phyloP scores from a whole-genome alignment of 345 rosid genomes.

The Brassica rapa region DNA sequence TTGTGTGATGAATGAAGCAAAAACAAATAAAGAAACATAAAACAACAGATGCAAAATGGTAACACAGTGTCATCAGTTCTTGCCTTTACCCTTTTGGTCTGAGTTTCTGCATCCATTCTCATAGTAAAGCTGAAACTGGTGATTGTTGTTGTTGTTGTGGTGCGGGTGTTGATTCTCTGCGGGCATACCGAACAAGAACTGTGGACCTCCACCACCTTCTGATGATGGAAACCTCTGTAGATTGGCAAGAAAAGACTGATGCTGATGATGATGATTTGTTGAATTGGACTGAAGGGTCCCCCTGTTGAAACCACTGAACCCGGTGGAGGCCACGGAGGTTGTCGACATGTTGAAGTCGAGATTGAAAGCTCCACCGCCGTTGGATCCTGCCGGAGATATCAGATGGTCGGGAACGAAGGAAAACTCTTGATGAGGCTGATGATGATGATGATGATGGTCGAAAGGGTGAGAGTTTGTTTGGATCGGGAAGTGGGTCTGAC shows the following conservation, averaged over 20 bases:
- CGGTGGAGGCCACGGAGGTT: slow-evolving; percentile 44
- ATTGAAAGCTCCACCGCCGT: slow-evolving; percentile 62
- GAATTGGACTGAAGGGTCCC: slow-evolving; percentile 99
- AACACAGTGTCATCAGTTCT: slow-evolving; percentile 47
- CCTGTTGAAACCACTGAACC: slow-evolving; percentile 88
- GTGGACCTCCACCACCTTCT: slow-evolving; percentile 58
- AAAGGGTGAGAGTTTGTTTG: slow-evolving; percentile 52
- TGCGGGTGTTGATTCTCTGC: slow-evolving; percentile 54
- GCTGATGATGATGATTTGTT: slow-evolving; percentile 30
- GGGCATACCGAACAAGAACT: slow-evolving; percentile 63
- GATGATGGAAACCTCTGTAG: slow-evolving; percentile 69
- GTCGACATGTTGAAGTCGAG: slow-evolving; percentile 85
- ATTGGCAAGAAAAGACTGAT: slow-evolving; percentile 63
- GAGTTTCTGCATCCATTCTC: slow-evolving; percentile 70
- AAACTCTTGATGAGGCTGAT: slow-evolving; percentile 56
- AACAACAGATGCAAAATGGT: slow-evolving; percentile 19
- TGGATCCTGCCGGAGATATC: slow-evolving; percentile 54
- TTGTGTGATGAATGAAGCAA: slow-evolving; percentile 1
- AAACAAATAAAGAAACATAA: slow-evolving; percentile 12
- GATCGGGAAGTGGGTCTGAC: slow-evolving; percentile 42
- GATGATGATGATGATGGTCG: slow-evolving; percentile 15
- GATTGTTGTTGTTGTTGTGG: slow-evolving; percentile 53
- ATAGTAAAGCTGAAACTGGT: slow-evolving; percentile 79
- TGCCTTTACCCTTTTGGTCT: slow-evolving; percentile 82
- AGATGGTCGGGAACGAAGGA: slow-evolving; percentile 77